These are phyloP conservation scores for Fusarium acutatum DNA, from an alignment of 2,329 filamentous ascomycete species.

Conservation along the genomic window DNA sequence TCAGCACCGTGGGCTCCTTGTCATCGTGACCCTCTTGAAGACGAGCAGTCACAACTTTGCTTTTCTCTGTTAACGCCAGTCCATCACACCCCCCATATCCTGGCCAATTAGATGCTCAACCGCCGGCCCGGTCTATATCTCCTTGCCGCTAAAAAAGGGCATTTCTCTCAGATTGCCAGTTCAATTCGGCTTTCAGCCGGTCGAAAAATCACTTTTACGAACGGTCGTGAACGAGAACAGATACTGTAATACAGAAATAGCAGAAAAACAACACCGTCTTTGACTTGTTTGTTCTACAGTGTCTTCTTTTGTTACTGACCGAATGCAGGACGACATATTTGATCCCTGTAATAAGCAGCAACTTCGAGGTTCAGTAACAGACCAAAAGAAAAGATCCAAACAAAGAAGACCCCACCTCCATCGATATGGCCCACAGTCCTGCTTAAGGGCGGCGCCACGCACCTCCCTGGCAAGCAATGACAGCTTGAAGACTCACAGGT, in stretches of 20 bases:
- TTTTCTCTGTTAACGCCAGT: slow-evolving; percentile 31
- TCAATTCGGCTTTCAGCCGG: slow-evolving; percentile 7
- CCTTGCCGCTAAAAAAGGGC: slow-evolving; percentile 17
- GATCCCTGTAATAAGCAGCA: neutral
- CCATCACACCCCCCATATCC: slow-evolving; percentile 3
- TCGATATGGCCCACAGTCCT: slow-evolving; percentile 33
- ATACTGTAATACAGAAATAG: neutral
- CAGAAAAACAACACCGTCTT: neutral
- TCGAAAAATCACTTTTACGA: neutral
- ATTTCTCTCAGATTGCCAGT: slow-evolving; percentile 1
- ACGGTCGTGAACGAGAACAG: neutral
- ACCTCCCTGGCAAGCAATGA: slow-evolving; percentile 36
- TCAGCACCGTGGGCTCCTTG: slow-evolving; percentile 19
- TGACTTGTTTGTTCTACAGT: neutral
- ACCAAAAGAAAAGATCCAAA: slow-evolving; percentile 7
- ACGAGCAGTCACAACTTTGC: slow-evolving; percentile 38
- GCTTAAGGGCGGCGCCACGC: slow-evolving; percentile 38
- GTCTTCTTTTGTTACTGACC: neutral
- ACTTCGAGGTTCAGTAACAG: slow-evolving; percentile 2
- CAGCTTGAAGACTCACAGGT: slow-evolving; percentile 43
- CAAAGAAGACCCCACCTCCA: slow-evolving; percentile 32
- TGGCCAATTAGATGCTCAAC: slow-evolving; percentile 11
- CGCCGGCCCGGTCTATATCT: slow-evolving; percentile 19
- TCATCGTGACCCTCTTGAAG: slow-evolving; percentile 20
- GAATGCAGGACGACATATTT: slow-evolving; percentile 1